Percentiles rank a stretch among this genome's conserved stretches.
Evolutionary conservation across 257 asterid genomes (phyloP).

Genomic region (Lycium barbarum): DNA sequence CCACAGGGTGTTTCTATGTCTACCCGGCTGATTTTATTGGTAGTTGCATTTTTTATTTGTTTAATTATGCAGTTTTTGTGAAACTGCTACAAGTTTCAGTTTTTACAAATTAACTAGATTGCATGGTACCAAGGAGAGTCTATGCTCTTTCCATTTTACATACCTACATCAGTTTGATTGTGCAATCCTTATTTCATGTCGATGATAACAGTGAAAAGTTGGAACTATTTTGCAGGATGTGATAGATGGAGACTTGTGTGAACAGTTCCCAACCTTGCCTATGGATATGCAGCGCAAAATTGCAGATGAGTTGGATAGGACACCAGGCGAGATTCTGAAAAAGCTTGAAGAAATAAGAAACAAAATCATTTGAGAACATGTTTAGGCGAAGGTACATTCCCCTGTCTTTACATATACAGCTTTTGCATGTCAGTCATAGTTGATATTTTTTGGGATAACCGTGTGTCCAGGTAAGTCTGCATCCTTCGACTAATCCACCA

Average conservation of each 20-base stretch:
- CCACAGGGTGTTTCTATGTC: not conserved
- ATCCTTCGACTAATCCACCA: not conserved
- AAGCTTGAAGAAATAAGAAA: slow-evolving; percentile 95
- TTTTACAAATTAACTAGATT: slow-evolving; percentile 19
- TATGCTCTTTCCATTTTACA: slow-evolving; percentile 14
- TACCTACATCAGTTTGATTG: not conserved
- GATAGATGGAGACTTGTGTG: slow-evolving; percentile 95
- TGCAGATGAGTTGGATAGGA: slow-evolving; percentile 96
- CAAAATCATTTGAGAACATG: slow-evolving; percentile 70
- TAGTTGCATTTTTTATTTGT: not conserved
- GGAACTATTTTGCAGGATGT: slow-evolving; percentile 71
- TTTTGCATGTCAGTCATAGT: slow-evolving; percentile 9
- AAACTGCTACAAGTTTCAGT: slow-evolving; percentile 10
- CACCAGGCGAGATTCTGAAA: slow-evolving; percentile 95
- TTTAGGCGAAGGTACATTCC: slow-evolving; percentile 18
- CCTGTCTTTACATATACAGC: not conserved
- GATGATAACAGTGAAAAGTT: slow-evolving; percentile 30
- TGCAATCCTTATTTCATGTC: not conserved
- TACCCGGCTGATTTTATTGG: not conserved
- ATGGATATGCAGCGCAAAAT: slow-evolving; percentile 97
- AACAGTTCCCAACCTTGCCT: slow-evolving; percentile 89
- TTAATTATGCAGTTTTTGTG: not conserved
- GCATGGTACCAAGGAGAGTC: not conserved
- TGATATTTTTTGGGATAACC: not conserved
- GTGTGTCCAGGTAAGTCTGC: not conserved